These are phyloP conservation scores for Pichia inconspicua DNA, from an alignment of 1,139 yeast species.

Conservation along the genomic window DNA sequence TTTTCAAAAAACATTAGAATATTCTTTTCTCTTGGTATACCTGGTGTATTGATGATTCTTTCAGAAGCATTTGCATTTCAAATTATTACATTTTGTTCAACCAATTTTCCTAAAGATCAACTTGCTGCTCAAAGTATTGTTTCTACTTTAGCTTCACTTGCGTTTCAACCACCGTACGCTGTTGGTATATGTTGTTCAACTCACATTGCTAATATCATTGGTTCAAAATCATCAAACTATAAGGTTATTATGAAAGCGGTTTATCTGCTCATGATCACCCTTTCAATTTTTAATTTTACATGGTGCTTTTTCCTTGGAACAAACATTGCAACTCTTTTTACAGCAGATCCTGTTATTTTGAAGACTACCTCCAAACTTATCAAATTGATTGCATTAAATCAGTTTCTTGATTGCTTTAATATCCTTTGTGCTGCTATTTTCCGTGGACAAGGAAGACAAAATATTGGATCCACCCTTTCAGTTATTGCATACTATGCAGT, in stretches of 20 bases:
- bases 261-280: conserved; percentile 36
- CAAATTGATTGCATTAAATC: conserved; percentile 66
- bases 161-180: conserved; percentile 84
- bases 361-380: conserved; percentile 40
- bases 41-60: conserved; percentile 79
- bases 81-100: conserved; percentile 58
- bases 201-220: conserved; percentile 78
- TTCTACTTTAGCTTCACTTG: conserved; percentile 69
- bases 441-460: conserved; percentile 82
- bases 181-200: conserved; percentile 80
- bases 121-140: conserved; percentile 87
- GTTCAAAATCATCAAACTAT: conserved; percentile 47
- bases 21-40: conserved; percentile 61
- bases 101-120: conserved; percentile 66
- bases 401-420: conserved; percentile 72
- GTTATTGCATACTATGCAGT: conserved; percentile 60
- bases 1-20: conserved; percentile 53
- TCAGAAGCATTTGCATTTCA: conserved; percentile 86
- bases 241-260: conserved; percentile 55
- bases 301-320: conserved; percentile 45
- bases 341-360: conserved; percentile 58
- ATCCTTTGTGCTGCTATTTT: conserved; percentile 77
- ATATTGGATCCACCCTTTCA: conserved; percentile 72
- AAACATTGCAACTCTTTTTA: conserved; percentile 55
- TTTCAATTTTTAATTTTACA: conserved; percentile 38